Evolutionary conservation across 2,329 filamentous ascomycete genomes (phyloP), one percentile per base, ranked within the genome.

Genomic region (Cladorrhinum sp.): DNA sequence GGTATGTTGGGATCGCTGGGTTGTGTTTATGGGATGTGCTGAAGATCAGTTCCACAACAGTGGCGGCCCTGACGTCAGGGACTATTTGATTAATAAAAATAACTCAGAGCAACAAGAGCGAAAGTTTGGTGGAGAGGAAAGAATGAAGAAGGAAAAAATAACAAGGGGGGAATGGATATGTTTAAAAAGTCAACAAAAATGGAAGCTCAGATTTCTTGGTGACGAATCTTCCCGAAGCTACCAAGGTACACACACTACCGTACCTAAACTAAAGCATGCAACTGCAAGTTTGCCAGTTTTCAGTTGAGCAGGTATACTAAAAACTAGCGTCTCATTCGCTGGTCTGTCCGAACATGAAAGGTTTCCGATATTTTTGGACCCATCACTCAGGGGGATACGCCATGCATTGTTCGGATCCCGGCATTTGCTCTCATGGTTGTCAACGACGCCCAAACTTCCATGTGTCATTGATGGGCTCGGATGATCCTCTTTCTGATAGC

Each of bases 181-280:
- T 51, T 16, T 51, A 7, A 28, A 24, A 51, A 51, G 49, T 51
- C 49, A 56, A 57, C 39, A 50, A 30, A 51, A 48, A 33, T 23
- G 26, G 30, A 39, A 1, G 16, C 20, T 21, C 8, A 18, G 42
- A 23, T 33, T 28, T 49, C 18, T 24, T 16, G 52, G 42, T 30
- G 36, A 49, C 42, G 58, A 60, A 60, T 28, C 51, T 60, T 60
- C 58, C 52, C 49, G 58, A 60, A 60, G 21, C 49, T 60, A 42
- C 52, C 54, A 51, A 42, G 58, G 51, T 48, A 24, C 39, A 48
- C 14, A 28, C 53, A 8, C 28, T 21, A 54, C 18, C 18, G 10
- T 18, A 49, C 46, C 7, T 46, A 46, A 30, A 28, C 51, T 46
- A 49, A 24, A 58, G 21, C 33, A 46, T 18, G 20, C 12, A 10